phyloP scores from a whole-genome alignment of 805 yeast species.

The Candida multigemmis region DNA sequence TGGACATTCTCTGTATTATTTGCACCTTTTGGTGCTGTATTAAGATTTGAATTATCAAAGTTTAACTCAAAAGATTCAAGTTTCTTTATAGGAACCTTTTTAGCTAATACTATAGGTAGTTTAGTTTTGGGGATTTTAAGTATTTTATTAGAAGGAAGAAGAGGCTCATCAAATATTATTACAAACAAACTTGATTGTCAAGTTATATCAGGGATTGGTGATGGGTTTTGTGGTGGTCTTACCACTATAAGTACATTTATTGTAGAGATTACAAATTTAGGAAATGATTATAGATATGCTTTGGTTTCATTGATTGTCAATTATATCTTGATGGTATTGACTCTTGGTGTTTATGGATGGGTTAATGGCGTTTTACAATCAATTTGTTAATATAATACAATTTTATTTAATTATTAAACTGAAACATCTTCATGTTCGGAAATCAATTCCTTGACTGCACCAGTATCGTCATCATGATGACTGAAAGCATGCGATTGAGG shows the following conservation, averaged over 20 bases:
- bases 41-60: conserved; percentile 47
- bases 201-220: conserved; percentile 42
- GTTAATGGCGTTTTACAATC: conserved; percentile 33
- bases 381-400: conserved; percentile 6
- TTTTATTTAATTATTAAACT: conserved; percentile 6
- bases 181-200: conserved; percentile 33
- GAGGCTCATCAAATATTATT: conserved; percentile 16
- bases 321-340: conserved; percentile 43
- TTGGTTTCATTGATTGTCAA: conserved; percentile 34
- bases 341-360: conserved; percentile 72
- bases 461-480: conserved; percentile 8
- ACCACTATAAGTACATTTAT: conserved; percentile 76
- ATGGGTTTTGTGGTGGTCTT: conserved; percentile 65
- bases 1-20: conserved; percentile 67
- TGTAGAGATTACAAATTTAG: conserved; percentile 43
- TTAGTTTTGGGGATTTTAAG: conserved; percentile 34
- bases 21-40: conserved; percentile 62
- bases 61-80: conserved; percentile 32
- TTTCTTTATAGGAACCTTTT: conserved; percentile 48
- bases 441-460: conserved; percentile 14
- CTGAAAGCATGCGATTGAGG: conserved; percentile 29
- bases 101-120: conserved; percentile 42
- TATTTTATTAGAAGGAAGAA: conserved; percentile 36
- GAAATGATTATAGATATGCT: conserved; percentile 43
- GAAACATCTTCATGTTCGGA: conserved; percentile 20